These are phyloP conservation scores for Kazachstania africana DNA, from an alignment of 805 yeast genomes.

Conservation along the genomic window DNA sequence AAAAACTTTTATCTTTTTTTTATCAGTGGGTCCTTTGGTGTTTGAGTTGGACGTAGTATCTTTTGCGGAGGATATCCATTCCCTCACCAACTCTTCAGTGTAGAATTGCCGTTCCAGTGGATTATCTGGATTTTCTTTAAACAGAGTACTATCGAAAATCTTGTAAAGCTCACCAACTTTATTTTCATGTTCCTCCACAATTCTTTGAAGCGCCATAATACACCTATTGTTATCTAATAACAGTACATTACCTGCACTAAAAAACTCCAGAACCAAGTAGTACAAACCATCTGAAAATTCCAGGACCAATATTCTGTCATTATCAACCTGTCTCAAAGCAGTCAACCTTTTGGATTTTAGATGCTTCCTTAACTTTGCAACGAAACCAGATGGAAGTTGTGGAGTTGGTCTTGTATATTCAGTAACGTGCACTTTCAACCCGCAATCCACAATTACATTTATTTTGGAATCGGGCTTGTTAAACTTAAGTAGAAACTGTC, in stretches of 20 bases:
- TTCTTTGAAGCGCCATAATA: slow-evolving; percentile 65
- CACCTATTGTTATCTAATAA: slow-evolving; percentile 57
- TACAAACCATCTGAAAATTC: slow-evolving; percentile 74
- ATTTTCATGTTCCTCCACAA: slow-evolving; percentile 63
- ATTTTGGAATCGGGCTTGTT: slow-evolving; percentile 74
- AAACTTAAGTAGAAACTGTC: slow-evolving; percentile 72
- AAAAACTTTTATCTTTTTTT: slow-evolving; percentile 34
- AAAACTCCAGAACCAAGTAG: slow-evolving; percentile 78
- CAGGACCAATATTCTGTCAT: slow-evolving; percentile 74
- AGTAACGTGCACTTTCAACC: slow-evolving; percentile 68
- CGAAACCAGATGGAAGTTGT: slow-evolving; percentile 76
- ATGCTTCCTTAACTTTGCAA: slow-evolving; percentile 75
- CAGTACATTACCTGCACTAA: slow-evolving; percentile 87
- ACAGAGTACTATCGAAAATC: slow-evolving; percentile 44
- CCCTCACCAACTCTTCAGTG: slow-evolving; percentile 6
- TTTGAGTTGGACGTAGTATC: slow-evolving; percentile 1
- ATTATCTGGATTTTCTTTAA: slow-evolving; percentile 17
- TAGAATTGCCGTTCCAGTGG: too few relatives aligned
- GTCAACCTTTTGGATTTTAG: slow-evolving; percentile 70
- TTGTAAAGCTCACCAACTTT: slow-evolving; percentile 63
- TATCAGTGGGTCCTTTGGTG: slow-evolving; percentile 6
- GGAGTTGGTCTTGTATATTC: slow-evolving; percentile 73
- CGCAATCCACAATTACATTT: slow-evolving; percentile 71
- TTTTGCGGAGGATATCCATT: slow-evolving; percentile 6
- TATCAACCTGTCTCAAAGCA: slow-evolving; percentile 57